phyloP scores from a whole-genome alignment of 495 filamentous ascomycete species.

The Annulohypoxylon moriforme region DNA sequence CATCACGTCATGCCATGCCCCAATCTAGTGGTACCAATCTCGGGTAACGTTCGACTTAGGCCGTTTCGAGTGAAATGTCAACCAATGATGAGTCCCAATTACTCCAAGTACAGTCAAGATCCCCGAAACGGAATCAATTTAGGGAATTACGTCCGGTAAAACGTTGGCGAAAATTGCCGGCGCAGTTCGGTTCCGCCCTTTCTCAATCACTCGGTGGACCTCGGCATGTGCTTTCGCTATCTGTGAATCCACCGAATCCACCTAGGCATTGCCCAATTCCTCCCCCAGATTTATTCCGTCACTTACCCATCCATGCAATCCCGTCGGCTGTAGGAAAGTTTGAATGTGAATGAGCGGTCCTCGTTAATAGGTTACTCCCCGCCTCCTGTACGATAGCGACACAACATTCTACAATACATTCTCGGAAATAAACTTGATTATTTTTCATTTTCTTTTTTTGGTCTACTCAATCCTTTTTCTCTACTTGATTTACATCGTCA shows the following conservation, averaged over 20 bases:
- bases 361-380: slow-evolving; percentile 21
- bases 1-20: slow-evolving; percentile 1
- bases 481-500: not conserved
- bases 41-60: slow-evolving; percentile 3
- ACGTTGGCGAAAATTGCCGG: slow-evolving; percentile 37
- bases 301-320: slow-evolving; percentile 29
- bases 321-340: slow-evolving; percentile 28
- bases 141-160: slow-evolving; percentile 28
- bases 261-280: slow-evolving; percentile 2
- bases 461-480: not conserved
- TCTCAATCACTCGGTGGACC: slow-evolving; percentile 32
- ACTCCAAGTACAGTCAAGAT: slow-evolving; percentile 9
- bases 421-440: not conserved
- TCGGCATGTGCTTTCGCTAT: slow-evolving; percentile 48
- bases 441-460: not conserved
- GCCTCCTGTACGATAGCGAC: slow-evolving; percentile 5
- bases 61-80: slow-evolving; percentile 5
- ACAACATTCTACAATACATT: not conserved
- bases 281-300: slow-evolving; percentile 33
- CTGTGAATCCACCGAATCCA: slow-evolving; percentile 14
- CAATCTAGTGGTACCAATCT: not conserved
- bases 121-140: slow-evolving; percentile 1
- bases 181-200: slow-evolving; percentile 15
- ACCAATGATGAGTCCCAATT: slow-evolving; percentile 19
- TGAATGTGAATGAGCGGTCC: not conserved